These are phyloP conservation scores for Novakomyces olei DNA, from an alignment of 805 yeast species.

Conservation along the genomic window DNA sequence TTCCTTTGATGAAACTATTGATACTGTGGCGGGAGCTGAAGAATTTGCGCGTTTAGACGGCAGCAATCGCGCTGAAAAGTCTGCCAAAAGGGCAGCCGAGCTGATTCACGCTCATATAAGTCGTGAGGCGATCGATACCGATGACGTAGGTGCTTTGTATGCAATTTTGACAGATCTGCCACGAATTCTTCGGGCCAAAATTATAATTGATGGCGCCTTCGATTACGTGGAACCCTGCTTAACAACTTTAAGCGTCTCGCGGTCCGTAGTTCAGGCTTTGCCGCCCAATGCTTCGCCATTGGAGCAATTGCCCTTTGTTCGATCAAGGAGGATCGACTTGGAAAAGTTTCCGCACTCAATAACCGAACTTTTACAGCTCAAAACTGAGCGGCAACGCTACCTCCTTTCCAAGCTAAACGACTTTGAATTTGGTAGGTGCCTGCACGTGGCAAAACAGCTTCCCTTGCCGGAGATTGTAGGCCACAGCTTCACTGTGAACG, in stretches of 20 bases:
- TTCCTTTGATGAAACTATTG: constrained; percentile 32
- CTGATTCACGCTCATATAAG: constrained; percentile 4
- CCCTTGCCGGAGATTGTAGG: constrained; percentile 7
- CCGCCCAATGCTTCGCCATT: constrained; percentile 24
- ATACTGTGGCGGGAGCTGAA: constrained; percentile 38
- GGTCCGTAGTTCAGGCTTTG: constrained; percentile 57
- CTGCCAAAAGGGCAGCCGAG: constrained; percentile 28
- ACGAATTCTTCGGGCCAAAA: no score
- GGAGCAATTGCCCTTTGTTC: no score
- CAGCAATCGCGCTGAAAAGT: constrained; percentile 22
- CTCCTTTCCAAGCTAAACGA: constrained; percentile 8
- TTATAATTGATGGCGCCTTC: constrained; percentile 62
- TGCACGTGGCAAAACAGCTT: constrained; percentile 8
- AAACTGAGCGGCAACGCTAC: constrained; percentile 14
- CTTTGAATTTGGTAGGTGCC: constrained; percentile 7
- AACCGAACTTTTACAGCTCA: constrained; percentile 4
- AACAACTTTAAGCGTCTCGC: constrained; percentile 41
- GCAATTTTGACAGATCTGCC: constrained; percentile 51
- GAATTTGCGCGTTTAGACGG: constrained; percentile 34
- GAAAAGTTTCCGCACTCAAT: background rate
- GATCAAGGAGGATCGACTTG: background rate
- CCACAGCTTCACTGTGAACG: constrained; percentile 35
- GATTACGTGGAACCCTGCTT: constrained; percentile 45
- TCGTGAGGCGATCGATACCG: background rate
- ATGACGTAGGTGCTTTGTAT: constrained; percentile 14